Base-by-base conservation (phyloP, 176 grass and related monocot species). In the Thalia dealbata region DNA sequence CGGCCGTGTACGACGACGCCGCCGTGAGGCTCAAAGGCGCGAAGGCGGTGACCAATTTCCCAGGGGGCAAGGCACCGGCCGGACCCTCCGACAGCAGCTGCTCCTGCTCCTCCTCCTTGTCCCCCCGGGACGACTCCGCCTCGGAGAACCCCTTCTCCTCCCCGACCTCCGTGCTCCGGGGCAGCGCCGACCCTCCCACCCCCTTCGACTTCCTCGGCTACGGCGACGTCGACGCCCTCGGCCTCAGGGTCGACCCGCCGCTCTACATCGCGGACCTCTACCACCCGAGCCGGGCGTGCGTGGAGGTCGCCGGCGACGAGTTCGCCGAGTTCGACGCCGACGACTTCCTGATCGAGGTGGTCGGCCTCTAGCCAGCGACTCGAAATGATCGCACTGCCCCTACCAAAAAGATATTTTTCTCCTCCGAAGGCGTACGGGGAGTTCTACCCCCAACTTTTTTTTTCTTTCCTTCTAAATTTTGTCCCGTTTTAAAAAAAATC, bases 231-330 rank as follows among this genome's bases (percentile, higher is more conserved):
- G 74, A 76, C 60, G 75, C 75, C 26, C 23, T 67, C 45, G 75
- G 75, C 6, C 27, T 68, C 10, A 41, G 21, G 18, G 29, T 55
- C 28, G 75, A 67, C 2, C 19, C 75, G 42, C 35, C 73, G 50
- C 70, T 73, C 0, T 78, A 62, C 35, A 42, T 75, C 6, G 13
- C 77, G 66, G 89, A 91, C 19, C 81, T 88, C 74, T 78, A 85
- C 27, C 85, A 7, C 14, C 16, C 77, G 35, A 28, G 61, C 51
- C 75, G 79, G 65, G 81, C 44, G 46, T 86, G 79, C 81, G 81
- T 75, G 84, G 88, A 88, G 27, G 12, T 38, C 30, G 84, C 80
- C 23, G 84, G 79, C 19, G 82, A 80, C 61, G 77, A 82, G 74
- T 82, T 78, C 27, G 80, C 63, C 67, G 77, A 79, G 52, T 79